Percentiles rank a stretch among this genome's conserved stretches.
phyloP scores from a whole-genome alignment of 2,329 filamentous ascomycete species.

The Fusarium sp. region DNA sequence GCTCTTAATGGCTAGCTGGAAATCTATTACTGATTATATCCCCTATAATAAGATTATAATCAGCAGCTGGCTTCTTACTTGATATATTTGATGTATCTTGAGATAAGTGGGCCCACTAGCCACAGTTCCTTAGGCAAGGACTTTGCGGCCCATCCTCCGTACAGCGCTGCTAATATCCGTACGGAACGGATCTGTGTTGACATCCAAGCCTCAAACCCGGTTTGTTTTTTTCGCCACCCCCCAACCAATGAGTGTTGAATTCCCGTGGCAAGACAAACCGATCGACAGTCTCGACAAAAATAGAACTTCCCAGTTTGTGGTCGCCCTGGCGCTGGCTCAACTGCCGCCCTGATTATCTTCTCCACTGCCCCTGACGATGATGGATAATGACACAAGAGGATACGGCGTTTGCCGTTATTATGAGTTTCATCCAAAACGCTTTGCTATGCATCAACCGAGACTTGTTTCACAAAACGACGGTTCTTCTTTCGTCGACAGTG shows the following conservation, averaged over 20 bases:
- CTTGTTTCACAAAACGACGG: conserved; percentile 25
- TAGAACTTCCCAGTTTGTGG: conserved; percentile 19
- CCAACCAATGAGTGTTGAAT: conserved; percentile 1
- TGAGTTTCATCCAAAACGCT: conserved; percentile 2
- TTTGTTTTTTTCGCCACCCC: conserved; percentile 28
- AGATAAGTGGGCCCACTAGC: no score
- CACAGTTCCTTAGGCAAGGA: no score
- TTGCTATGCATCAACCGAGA: conserved; percentile 22
- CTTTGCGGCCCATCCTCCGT: no score
- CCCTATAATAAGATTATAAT: no score
- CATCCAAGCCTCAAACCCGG: conserved; percentile 18
- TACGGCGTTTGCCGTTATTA: conserved; percentile 10
- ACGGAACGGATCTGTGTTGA: not conserved
- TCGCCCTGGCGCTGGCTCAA: conserved; percentile 6
- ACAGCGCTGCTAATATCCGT: conserved; percentile 2
- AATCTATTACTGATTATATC: no score
- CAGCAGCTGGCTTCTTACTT: no score
- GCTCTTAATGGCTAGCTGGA: no score
- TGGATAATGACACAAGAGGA: conserved; percentile 8
- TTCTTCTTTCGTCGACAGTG: not conserved
- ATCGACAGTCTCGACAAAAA: conserved; percentile 32
- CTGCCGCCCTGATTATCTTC: conserved; percentile 36
- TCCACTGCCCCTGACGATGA: conserved; percentile 40
- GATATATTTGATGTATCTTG: no score
- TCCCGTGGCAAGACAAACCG: conserved; percentile 2